Conservation (phyloP, 371 early-diverging fungal genomes). For the Mucor racemosus region DNA sequence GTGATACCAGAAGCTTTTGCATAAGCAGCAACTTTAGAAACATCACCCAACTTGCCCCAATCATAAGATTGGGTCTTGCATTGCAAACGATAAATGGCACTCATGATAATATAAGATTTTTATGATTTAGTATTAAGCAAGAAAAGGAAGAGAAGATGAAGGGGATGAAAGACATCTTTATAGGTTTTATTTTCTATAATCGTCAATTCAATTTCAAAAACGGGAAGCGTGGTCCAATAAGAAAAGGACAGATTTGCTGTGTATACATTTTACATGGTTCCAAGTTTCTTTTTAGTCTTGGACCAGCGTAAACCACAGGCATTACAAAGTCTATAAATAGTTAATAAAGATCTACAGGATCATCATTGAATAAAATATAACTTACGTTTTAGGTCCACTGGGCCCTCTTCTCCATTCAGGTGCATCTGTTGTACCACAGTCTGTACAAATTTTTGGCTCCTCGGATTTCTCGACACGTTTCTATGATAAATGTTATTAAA, state of each 20-base stretch:
- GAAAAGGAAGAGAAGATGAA: conserved; percentile 1
- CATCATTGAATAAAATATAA: neutral
- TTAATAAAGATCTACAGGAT: neutral
- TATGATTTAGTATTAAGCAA: neutral
- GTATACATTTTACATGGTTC: neutral
- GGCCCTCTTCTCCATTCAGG: conserved; percentile 89
- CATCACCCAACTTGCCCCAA: conserved; percentile 93
- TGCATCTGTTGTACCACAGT: conserved; percentile 79
- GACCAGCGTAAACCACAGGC: conserved; percentile 60
- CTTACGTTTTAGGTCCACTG: conserved; percentile 71
- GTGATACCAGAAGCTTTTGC: conserved; percentile 62
- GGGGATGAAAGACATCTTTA: neutral
- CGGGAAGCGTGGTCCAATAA: conserved; percentile 2
- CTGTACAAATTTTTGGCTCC: conserved; percentile 34
- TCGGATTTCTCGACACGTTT: conserved; percentile 18
- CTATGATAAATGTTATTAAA: neutral
- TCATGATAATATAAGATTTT: conserved; percentile 16
- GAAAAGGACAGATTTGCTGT: neutral
- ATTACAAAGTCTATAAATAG: conserved; percentile 53
- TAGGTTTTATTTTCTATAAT: neutral
- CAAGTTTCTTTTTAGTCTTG: conserved; percentile 31
- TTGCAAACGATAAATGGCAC: conserved; percentile 58
- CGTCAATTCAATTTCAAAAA: conserved; percentile 4
- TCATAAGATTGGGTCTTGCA: conserved; percentile 85
- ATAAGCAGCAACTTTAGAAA: conserved; percentile 85